Evolutionary conservation across 768 basidiomycete genomes (phyloP), one percentile per base, ranked within the genome.

Genomic region (Leucosporidium creatinivorum): DNA sequence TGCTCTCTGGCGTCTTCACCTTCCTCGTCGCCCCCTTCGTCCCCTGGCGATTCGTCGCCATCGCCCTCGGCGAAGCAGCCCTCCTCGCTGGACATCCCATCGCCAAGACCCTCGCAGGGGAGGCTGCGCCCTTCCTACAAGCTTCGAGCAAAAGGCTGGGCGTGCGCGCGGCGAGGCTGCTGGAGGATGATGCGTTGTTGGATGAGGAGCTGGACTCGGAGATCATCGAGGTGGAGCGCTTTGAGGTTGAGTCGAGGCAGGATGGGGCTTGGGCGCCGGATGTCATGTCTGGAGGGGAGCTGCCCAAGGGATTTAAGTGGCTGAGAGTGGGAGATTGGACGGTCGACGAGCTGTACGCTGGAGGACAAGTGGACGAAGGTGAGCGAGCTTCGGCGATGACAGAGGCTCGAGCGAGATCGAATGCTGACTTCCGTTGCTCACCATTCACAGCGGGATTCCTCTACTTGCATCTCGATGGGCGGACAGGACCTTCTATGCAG

Each of bases 1-100:
- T 61, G 60, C 39, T 70, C 30, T 61, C 66, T 15, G 63, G 65
- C 26, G 6, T 72, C 67, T 4, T 59, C n/a, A 58, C 70, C 52
- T 55, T 67, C 3, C 21, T 68, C 52, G 12, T 44, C 23, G 63
- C 69, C 1, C 69, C 67, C 49, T 66, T 67, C 65, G 25, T 72
- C 17, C 68, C 70, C 28, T 67, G 44, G 48, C 57, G 72, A 4
- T 50, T 69, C 51, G 60, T 76, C 30, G 69, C 72, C 61, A 52
- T 76, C 65, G 9, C 70, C 26, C 1, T 59, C 21, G 75, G 75
- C 51, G 73, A 74, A 47, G 26, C 25, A 3, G 21, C 23, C 18
- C 61, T 76, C 48, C 28, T 74, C 36, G 56, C 61, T 17, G 50
- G 59, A 10, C 75, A 76, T 49, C 75, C 73, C 1, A 36, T 69